Base-by-base conservation (phyloP, 2,329 filamentous ascomycete genomes). In the Escovopsis sp. region DNA sequence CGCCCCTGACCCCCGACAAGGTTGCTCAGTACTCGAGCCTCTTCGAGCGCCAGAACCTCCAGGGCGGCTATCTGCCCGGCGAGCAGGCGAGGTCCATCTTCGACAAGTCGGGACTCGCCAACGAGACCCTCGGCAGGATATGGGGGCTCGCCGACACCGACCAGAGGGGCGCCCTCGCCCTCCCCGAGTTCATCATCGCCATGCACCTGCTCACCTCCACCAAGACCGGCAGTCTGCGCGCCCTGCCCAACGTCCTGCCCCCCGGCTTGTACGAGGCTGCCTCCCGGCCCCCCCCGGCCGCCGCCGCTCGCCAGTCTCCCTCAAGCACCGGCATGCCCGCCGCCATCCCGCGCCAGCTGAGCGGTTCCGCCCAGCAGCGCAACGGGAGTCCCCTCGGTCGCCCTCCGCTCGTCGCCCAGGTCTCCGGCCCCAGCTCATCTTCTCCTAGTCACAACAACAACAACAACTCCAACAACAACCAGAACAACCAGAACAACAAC, bases 131-230 rank as follows among this genome's bases (percentile, higher is more conserved):
- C 29, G 88, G 88, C n/a, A 79, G 83, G 50, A 95, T 98, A 65
- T 98, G 91, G 91, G 87, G 84, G 53, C 72, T 98, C 46, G 83
- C 88, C 16, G 91, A 98, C 58, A 91, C 86, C 0, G 88, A 95
- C 61, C 87, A 94, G 63, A 79, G 88, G 41, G 91, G 91, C 39
- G 79, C 82, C 29, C 71, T 98, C 31, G 83, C 88, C 44, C 72
- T 80, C 52, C 89, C 87, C 12, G 91, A 96, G 54, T 98, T 98
- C 58, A 84, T 94, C 56, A 93, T 98, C 55, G 91, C 91, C 37
- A 98, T 98, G 91, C 91, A 98, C 60, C 69, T 98, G 46, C 71
- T 98, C 47, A 89, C 86, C 12, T 94, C 87, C 11, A 86, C 85
- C 64, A 94, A 94, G 68, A 82, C 79, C 11, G 84, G 87, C 16